Evolutionary conservation across 495 filamentous ascomycete genomes (phyloP), one percentile per base, ranked within the genome.

Genomic region (Talaromyces proteolyticus): DNA sequence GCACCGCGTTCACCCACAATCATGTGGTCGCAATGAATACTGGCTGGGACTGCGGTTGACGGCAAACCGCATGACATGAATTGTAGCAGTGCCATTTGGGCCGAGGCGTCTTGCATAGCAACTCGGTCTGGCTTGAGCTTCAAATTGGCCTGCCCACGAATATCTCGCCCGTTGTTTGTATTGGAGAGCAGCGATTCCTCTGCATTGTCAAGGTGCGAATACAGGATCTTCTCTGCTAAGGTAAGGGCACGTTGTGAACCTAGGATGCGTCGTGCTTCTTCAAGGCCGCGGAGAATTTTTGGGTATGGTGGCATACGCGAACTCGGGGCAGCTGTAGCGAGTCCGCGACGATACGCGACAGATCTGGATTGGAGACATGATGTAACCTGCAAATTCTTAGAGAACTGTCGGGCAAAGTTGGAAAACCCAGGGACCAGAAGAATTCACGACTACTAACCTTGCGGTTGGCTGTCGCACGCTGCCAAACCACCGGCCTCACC

Each of bases 1-100:
- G 93, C 93, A 47, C 93, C 93, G 56, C 82, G 82, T 60, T 89
- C 80, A 55, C 93, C 93, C 43, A 97, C 92, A 76, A 98, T 98
- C 85, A 98, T 89, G 63, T 98, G 93, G 69, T 98, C 93, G 63
- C 93, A 98, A 73, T 98, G 93, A 52, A 97, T 97, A 67, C 90
- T 95, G 25, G 93, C 92, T 12, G 93, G 93, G 24, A 97, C 91
- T n/a, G 90, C 90, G 1, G 93, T 95, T 47, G 85, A 86, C 21
- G 88, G 84, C 17, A 97, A 75, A 52, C 87, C 88, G 63, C 93
- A 97, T 19, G 89, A 88, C 92, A 98, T 98, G 79, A 98, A 98
- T 68, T 98, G 93, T 42, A 98, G 70, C 51, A 98, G 70, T 11
- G 93, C 93, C 93, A 97, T 98, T 69, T 98, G 93, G 14, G 93